Percentiles rank a stretch among this genome's conserved stretches.
These are phyloP conservation scores for Microsporum audouinii DNA, from an alignment of 2,329 filamentous ascomycete genomes.

Conservation along the genomic window DNA sequence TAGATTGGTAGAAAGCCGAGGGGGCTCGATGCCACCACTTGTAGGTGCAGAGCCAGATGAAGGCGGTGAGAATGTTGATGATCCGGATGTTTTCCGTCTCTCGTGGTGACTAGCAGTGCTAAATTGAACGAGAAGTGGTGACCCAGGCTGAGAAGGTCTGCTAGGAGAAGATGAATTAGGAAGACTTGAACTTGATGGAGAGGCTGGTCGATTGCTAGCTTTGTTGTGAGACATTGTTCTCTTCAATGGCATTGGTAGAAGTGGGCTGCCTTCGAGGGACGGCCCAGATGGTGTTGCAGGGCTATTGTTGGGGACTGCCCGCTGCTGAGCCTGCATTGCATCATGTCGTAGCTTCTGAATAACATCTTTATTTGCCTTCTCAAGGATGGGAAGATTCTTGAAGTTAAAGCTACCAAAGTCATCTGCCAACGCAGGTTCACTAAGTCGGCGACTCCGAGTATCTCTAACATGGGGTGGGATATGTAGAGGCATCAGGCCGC, in stretches of 20 bases:
- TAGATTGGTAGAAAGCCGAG: constrained; percentile 45
- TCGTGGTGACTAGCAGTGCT: constrained; percentile 73
- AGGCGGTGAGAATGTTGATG: constrained; percentile 67
- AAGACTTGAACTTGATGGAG: constrained; percentile 69
- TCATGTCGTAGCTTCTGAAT: constrained; percentile 92
- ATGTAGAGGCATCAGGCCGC: constrained; percentile 85
- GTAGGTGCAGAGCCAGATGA: constrained; percentile 23
- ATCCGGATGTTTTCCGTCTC: constrained; percentile 83
- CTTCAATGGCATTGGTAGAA: constrained; percentile 68
- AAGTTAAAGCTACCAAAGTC: constrained; percentile 96
- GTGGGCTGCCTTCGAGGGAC: constrained; percentile 71
- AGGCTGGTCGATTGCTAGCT: constrained; percentile 64
- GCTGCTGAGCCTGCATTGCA: constrained; percentile 60
- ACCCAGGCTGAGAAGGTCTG: constrained; percentile 71
- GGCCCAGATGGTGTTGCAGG: constrained; percentile 44
- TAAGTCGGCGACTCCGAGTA: constrained; percentile 72
- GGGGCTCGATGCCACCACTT: constrained; percentile 56
- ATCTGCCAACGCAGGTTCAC: constrained; percentile 76
- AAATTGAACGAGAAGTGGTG: constrained; percentile 91
- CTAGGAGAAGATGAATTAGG: constrained; percentile 82
- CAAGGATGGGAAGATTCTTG: constrained; percentile 91
- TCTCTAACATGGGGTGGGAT: constrained; percentile 95
- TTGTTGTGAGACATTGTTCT: constrained; percentile 75
- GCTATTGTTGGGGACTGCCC: constrained; percentile 30
- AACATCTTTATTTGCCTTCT: constrained; percentile 97